A percentile compares a stretch with the other conserved stretches of the same genome.
phyloP scores from a whole-genome alignment of 345 rosid genomes.

The Gossypium anomalum region DNA sequence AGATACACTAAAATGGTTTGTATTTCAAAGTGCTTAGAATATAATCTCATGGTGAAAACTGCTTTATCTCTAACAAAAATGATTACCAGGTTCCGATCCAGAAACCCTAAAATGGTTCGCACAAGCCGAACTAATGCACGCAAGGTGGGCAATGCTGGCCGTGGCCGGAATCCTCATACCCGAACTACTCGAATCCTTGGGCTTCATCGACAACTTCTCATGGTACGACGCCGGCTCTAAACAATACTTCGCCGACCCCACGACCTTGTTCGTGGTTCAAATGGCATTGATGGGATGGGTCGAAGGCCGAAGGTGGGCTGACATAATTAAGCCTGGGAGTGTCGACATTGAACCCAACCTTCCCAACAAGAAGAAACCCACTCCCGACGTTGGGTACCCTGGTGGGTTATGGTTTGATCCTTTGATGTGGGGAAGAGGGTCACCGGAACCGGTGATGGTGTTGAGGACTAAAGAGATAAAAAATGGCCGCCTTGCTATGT shows the following conservation, averaged over 20 bases:
- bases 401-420: conserved; percentile 95
- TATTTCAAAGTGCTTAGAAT: neutral
- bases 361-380: conserved; percentile 67
- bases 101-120: conserved; percentile 85
- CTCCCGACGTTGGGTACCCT: conserved; percentile 81
- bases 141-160: conserved; percentile 98
- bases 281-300: conserved; percentile 80
- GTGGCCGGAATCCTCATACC: conserved; percentile 82
- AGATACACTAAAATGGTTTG: too few species aligned
- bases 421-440: conserved; percentile 88
- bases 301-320: conserved; percentile 95
- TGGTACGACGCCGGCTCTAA: conserved; percentile 85
- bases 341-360: conserved; percentile 62
- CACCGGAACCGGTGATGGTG: conserved; percentile 92
- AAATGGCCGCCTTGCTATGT: conserved; percentile 89
- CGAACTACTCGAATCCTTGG: conserved; percentile 62
- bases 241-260: conserved; percentile 56
- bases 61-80: neutral
- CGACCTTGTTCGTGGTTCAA: conserved; percentile 64
- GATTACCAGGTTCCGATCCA: conserved; percentile 71
- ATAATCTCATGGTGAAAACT: neutral
- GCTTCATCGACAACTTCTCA: conserved; percentile 63
- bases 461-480: conserved; percentile 92
- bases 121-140: conserved; percentile 84
- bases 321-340: conserved; percentile 73